Evolutionary conservation across 345 rosid species (phyloP).

Genomic region (Psidium guajava): DNA sequence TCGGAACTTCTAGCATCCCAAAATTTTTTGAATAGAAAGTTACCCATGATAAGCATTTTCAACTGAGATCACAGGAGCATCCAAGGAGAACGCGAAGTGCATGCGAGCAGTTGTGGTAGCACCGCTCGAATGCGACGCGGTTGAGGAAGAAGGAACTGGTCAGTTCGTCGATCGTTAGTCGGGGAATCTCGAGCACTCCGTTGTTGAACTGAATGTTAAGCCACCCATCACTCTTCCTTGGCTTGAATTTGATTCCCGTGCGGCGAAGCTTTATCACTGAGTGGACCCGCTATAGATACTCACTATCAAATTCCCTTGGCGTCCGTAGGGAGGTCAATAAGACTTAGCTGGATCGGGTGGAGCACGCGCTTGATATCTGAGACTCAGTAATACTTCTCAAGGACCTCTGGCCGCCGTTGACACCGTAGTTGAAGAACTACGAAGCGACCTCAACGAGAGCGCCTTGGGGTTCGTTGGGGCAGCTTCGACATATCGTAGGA

Average conservation of each 20-base stretch:
- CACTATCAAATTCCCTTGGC: neutral
- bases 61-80: too few relatives aligned
- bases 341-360: conserved; percentile 28
- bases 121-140: conserved; percentile 24
- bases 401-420: conserved; percentile 4
- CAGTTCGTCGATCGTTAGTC: conserved; percentile 23
- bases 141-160: conserved; percentile 22
- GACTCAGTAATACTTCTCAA: neutral
- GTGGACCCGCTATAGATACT: conserved; percentile 8
- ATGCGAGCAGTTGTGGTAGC: conserved; percentile 7
- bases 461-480: neutral
- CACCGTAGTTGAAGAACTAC: conserved; percentile 25
- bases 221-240: conserved; percentile 18
- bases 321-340: neutral
- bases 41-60: too few relatives aligned
- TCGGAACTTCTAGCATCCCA: too few relatives aligned
- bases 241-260: conserved; percentile 21
- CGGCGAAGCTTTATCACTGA: conserved; percentile 34
- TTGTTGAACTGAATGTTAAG: conserved; percentile 21
- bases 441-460: conserved; percentile 19
- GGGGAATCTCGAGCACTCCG: conserved; percentile 36
- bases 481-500: conserved; percentile 11
- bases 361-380: conserved; percentile 26
- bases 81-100: too few relatives aligned
- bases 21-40: too few relatives aligned